Evolutionary conservation across 352 stramenopile species (phyloP).

Genomic region (Phytopythium aichiense): DNA sequence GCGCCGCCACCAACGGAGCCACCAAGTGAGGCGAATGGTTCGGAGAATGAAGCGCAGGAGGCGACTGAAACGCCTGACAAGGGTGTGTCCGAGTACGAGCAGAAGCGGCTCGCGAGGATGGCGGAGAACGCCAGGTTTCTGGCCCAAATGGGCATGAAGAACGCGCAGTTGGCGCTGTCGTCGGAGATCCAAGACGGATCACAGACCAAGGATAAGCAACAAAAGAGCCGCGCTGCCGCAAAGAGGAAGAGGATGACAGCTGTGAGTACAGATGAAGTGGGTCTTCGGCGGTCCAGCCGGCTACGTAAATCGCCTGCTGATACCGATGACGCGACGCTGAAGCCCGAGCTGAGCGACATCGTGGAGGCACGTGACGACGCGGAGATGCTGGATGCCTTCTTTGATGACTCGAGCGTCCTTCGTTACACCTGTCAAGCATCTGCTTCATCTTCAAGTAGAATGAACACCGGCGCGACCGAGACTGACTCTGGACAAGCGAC

Average conservation of each 20-base stretch:
- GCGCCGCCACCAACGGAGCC: no score
- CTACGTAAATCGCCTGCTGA: slow-evolving; percentile 16
- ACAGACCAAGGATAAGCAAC: not conserved
- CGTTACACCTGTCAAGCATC: slow-evolving; percentile 22
- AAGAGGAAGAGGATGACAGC: slow-evolving; percentile 7
- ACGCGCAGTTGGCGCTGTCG: slow-evolving; percentile 17
- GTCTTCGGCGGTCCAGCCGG: slow-evolving; percentile 29
- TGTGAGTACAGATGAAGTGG: not conserved
- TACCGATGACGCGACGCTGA: not conserved
- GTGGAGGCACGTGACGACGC: slow-evolving; percentile 9
- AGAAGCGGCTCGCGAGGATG: slow-evolving; percentile 33
- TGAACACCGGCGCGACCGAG: not conserved
- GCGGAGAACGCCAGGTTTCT: slow-evolving; percentile 43
- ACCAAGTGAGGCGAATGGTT: no score
- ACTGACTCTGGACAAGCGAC: not conserved
- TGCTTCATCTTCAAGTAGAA: not conserved
- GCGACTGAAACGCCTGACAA: not conserved
- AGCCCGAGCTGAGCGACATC: not conserved
- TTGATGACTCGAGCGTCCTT: slow-evolving; percentile 27
- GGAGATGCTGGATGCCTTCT: slow-evolving; percentile 15
- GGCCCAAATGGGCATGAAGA: slow-evolving; percentile 32
- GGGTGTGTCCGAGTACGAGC: slow-evolving; percentile 40
- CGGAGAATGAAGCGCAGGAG: not conserved
- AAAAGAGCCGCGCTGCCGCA: not conserved
- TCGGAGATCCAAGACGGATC: slow-evolving; percentile 3